Evolutionary conservation across 345 rosid genomes (phyloP).

Genomic region (Durio zibethinus): DNA sequence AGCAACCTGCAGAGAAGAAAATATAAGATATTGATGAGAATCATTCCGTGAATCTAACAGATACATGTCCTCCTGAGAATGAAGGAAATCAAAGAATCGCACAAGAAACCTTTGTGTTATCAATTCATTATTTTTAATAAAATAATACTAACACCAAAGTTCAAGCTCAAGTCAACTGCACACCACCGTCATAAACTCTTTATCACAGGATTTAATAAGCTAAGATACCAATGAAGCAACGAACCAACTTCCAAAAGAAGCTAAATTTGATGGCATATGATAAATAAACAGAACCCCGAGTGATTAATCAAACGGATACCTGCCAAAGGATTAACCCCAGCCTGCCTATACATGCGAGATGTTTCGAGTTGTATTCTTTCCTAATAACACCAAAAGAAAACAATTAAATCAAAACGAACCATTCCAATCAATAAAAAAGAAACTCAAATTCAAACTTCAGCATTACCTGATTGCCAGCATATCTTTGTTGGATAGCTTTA

Average conservation of each 20-base stretch:
- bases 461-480: conserved; percentile 87
- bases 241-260: background rate
- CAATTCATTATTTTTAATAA: background rate
- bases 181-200: background rate
- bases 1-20: conserved; percentile 56
- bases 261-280: background rate
- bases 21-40: conserved; percentile 19
- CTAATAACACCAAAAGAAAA: conserved; percentile 34
- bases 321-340: conserved; percentile 97
- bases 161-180: background rate
- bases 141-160: background rate
- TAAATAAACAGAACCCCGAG: background rate
- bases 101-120: background rate
- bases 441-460: background rate
- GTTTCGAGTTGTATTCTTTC: conserved; percentile 97
- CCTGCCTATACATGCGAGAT: conserved; percentile 83
- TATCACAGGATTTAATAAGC: conserved; percentile 4
- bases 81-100: background rate
- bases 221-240: background rate
- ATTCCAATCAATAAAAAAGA: background rate
- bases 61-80: background rate
- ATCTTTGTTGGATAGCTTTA: conserved; percentile 98
- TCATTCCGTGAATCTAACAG: conserved; percentile 14
- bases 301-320: conserved; percentile 39
- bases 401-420: background rate